phyloP scores from a whole-genome alignment of 2,329 filamentous ascomycete species.

The Aspergillus persii region DNA sequence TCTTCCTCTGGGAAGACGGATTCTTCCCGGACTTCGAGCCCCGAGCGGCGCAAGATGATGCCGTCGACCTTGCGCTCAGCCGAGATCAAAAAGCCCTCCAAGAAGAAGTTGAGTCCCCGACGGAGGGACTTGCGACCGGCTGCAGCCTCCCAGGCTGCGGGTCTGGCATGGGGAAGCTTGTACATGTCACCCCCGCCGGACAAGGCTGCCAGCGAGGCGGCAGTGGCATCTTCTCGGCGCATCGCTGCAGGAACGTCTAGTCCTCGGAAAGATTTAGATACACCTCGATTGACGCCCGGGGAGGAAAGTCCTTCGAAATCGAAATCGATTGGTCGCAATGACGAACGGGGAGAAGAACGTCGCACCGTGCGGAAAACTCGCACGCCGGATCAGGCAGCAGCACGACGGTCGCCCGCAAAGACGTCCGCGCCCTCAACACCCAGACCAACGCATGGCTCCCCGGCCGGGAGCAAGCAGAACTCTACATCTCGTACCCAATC shows the following conservation, averaged over 20 bases:
- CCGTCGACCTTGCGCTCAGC: slow-evolving; percentile 53
- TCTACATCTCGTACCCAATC: slow-evolving; percentile 9
- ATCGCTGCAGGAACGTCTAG: slow-evolving; percentile 27
- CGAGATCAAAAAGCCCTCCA: slow-evolving; percentile 46
- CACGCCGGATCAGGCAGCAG: slow-evolving; percentile 3
- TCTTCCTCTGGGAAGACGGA: slow-evolving; percentile 39
- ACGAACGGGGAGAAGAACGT: slow-evolving; percentile 6
- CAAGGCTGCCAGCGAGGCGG: slow-evolving; percentile 28
- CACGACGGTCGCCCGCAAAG: slow-evolving; percentile 12
- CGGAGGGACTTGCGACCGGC: slow-evolving; percentile 50
- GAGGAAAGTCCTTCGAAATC: slow-evolving; percentile 20
- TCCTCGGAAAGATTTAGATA: slow-evolving; percentile 24
- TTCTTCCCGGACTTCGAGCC: slow-evolving; percentile 57
- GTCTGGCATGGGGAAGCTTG: slow-evolving; percentile 57
- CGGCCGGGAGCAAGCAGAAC: slow-evolving; percentile 8
- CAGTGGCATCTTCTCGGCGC: slow-evolving; percentile 28
- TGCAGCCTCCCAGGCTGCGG: slow-evolving; percentile 62
- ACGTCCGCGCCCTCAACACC: slow-evolving; percentile 10
- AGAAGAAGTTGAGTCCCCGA: slow-evolving; percentile 39
- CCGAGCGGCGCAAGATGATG: slow-evolving; percentile 60
- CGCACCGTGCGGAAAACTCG: slow-evolving; percentile 9
- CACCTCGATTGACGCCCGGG: slow-evolving; percentile 19
- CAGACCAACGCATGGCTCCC: slow-evolving; percentile 3
- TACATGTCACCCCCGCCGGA: slow-evolving; percentile 26
- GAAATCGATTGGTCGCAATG: slow-evolving; percentile 5